Conservation (phyloP, 768 basidiomycete genomes). For the Boletellus ananiceps region DNA sequence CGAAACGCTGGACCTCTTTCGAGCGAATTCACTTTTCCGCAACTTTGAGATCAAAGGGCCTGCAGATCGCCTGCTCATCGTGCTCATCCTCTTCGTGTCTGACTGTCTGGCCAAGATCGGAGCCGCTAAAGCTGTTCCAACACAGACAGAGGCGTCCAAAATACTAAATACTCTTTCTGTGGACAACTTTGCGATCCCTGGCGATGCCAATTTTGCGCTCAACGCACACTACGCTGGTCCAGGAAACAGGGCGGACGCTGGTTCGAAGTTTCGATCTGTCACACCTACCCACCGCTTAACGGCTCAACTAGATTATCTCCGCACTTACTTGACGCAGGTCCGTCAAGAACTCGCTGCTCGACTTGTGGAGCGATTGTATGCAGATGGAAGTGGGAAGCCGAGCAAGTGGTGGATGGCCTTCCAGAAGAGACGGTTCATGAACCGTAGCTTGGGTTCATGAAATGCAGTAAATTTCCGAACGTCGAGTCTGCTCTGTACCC, state of each 20-base stretch:
- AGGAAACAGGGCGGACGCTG: conserved; percentile 69
- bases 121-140: conserved; percentile 57
- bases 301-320: conserved; percentile 65
- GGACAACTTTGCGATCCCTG: conserved; percentile 90
- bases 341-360: conserved; percentile 89
- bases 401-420: conserved; percentile 99
- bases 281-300: conserved; percentile 3
- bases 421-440: conserved; percentile 96
- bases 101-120: conserved; percentile 94
- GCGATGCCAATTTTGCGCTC: conserved; percentile 91
- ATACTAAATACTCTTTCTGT: conserved; percentile 87
- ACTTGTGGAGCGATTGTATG: conserved; percentile 84
- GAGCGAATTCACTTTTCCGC: conserved; percentile 97
- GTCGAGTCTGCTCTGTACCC: conserved; percentile 10
- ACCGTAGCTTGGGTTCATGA: conserved; percentile 75
- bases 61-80: conserved; percentile 92
- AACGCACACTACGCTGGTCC: conserved; percentile 90
- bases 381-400: conserved; percentile 88
- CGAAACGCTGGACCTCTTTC: conserved; percentile 94
- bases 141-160: conserved; percentile 84
- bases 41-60: conserved; percentile 99
- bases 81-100: conserved; percentile 95
- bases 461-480: background rate
- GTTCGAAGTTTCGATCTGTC: conserved; percentile 40
- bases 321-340: conserved; percentile 88